Percentiles rank a stretch among this genome's conserved stretches.
Evolutionary conservation across 164 flowering plant species (phyloP).

Genomic region (Nelumbo lutea): DNA sequence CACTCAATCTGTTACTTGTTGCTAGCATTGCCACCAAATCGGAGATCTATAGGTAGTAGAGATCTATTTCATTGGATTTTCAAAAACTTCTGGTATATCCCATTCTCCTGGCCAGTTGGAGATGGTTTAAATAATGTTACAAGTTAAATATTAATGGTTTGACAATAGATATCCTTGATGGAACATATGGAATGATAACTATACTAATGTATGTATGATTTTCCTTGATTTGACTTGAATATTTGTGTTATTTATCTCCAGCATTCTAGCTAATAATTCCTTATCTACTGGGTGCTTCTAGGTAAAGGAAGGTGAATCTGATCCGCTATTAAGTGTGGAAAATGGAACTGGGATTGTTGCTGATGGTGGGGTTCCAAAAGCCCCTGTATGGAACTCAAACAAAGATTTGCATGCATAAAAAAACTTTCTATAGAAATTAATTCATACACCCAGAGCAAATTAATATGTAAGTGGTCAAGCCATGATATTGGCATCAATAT

Average conservation of each 20-base stretch:
- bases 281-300: conserved; percentile 19
- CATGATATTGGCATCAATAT: background rate
- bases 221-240: too few species aligned
- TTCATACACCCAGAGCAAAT: background rate
- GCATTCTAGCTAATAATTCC: background rate
- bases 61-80: too few species aligned
- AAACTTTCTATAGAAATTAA: background rate
- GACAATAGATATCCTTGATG: too few species aligned
- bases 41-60: too few species aligned
- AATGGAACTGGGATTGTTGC: conserved; percentile 39
- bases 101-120: too few species aligned
- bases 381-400: conserved; percentile 62
- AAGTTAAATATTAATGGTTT: too few species aligned
- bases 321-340: conserved; percentile 62
- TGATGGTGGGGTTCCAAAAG: conserved; percentile 46
- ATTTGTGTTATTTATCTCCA: background rate
- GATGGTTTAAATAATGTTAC: too few species aligned
- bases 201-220: background rate
- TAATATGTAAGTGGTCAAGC: conserved; percentile 2
- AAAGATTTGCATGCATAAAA: conserved; percentile 71
- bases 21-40: too few species aligned
- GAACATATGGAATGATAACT: too few species aligned
- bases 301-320: conserved; percentile 72
- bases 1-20: too few species aligned
- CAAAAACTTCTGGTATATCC: too few species aligned